These are phyloP conservation scores for Blumeria graminis DNA, from an alignment of 2,329 filamentous ascomycete genomes.

Conservation along the genomic window DNA sequence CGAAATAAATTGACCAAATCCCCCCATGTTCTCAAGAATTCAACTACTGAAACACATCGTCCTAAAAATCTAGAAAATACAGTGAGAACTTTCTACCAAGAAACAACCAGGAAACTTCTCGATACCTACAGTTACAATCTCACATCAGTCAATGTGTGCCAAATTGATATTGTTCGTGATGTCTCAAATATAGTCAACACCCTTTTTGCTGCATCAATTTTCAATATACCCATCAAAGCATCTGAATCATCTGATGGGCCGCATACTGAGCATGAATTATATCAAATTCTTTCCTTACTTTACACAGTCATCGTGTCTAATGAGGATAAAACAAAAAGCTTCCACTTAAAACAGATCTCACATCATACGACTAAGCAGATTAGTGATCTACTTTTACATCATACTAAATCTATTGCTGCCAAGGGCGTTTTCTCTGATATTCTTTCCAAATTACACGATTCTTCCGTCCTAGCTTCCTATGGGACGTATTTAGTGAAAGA, in stretches of 20 bases:
- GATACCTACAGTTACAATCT: constrained; percentile 39
- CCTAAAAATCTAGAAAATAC: constrained; percentile 34
- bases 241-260: constrained; percentile 24
- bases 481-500: constrained; percentile 41
- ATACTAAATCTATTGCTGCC: constrained; percentile 31
- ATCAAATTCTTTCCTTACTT: constrained; percentile 36
- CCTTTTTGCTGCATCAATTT: constrained; percentile 29
- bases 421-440: constrained; percentile 30
- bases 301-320: constrained; percentile 38
- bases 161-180: constrained; percentile 44
- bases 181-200: constrained; percentile 28
- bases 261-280: constrained; percentile 30
- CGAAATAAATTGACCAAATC: not conserved
- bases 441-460: constrained; percentile 20
- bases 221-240: constrained; percentile 30
- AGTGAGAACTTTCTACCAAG: constrained; percentile 42
- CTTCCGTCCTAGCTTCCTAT: constrained; percentile 33
- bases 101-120: constrained; percentile 36
- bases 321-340: constrained; percentile 41
- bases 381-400: constrained; percentile 34
- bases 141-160: constrained; percentile 22
- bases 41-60: constrained; percentile 35
- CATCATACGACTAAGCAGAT: constrained; percentile 32
- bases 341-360: constrained; percentile 33
- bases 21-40: constrained; percentile 8